Evolutionary conservation across 2,329 filamentous ascomycete genomes (phyloP), one percentile per base, ranked within the genome.

Genomic region (Apiospora sp.): DNA sequence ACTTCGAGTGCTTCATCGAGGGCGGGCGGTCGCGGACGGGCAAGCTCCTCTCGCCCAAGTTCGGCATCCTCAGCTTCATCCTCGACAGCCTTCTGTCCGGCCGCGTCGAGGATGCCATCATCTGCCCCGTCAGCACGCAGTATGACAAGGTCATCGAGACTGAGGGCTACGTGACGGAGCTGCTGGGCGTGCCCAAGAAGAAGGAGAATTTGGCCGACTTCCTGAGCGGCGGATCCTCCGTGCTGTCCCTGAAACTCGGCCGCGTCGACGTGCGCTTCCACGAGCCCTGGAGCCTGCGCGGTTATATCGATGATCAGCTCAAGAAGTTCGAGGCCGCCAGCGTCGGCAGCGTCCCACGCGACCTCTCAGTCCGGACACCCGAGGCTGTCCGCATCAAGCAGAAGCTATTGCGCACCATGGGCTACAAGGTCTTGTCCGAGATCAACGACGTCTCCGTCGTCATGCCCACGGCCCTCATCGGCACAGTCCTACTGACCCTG

Each of bases 131-230:
- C 67, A 97, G 94, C 81, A 98, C 95, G 0, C 96, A 99, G 81
- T 99, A 99, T 80, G 96, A 99, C 86, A 99, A 98, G 80, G 96
- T 99, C 72, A 97, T 99, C 73, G 96, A 99, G 82, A 98, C 97
- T 0, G 95, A 98, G 82, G 96, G 95, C 6, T 99, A 99, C 79
- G 96, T 98, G 64, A 96, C 92, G 46, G 96, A 99, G 82, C 89
- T 99, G 2, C 88, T 99, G 0, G 96, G 96, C 3, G 92, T 97
- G 74, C 96, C 96, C 0, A 99, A 99, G 83, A 94, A 94, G 79
- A 97, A 98, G 80, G 96, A 99, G 80, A 98, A 98, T 74, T 85
- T 99, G 49, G 90, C 92, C 46, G 94, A 97, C 78, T 97, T 99
- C 77, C 84, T 99, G n/a, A 93, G 92, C 1, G 91, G 94, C 41